Percentiles rank a stretch among this genome's conserved stretches.
These are phyloP conservation scores for Mycena metata DNA, from an alignment of 768 basidiomycete species.

Conservation along the genomic window DNA sequence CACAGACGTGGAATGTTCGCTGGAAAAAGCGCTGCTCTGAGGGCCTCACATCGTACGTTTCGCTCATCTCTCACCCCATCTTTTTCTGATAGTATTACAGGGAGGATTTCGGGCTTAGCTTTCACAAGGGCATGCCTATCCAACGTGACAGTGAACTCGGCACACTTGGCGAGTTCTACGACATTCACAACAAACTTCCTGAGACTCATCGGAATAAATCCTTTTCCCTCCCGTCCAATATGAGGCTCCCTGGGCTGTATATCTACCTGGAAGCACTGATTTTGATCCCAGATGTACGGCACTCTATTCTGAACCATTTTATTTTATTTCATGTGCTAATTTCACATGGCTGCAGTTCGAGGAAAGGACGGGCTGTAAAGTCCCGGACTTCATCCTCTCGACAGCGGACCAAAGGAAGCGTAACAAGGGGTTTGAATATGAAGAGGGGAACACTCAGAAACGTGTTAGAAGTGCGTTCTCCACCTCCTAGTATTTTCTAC, in stretches of 20 bases:
- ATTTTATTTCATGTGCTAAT: no score
- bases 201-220: slow-evolving; percentile 4
- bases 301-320: background rate
- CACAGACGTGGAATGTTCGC: background rate
- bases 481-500: background rate
- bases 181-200: slow-evolving; percentile 5
- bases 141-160: slow-evolving; percentile 11
- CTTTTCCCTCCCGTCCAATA: slow-evolving; percentile 15
- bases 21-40: background rate
- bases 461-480: background rate
- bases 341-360: slow-evolving; percentile 17
- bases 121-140: background rate
- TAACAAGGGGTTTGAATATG: background rate
- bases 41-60: background rate
- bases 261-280: slow-evolving; percentile 15
- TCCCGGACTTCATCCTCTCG: background rate
- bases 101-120: background rate
- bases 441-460: background rate
- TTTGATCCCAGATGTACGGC: slow-evolving; percentile 10
- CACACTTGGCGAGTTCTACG: slow-evolving; percentile 30
- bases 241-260: slow-evolving; percentile 5
- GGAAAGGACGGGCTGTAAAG: background rate
- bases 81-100: background rate
- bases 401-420: background rate
- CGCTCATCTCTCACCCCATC: background rate